Conservation (phyloP, 306 rosid genomes). For the Notholithocarpus densiflorus region DNA sequence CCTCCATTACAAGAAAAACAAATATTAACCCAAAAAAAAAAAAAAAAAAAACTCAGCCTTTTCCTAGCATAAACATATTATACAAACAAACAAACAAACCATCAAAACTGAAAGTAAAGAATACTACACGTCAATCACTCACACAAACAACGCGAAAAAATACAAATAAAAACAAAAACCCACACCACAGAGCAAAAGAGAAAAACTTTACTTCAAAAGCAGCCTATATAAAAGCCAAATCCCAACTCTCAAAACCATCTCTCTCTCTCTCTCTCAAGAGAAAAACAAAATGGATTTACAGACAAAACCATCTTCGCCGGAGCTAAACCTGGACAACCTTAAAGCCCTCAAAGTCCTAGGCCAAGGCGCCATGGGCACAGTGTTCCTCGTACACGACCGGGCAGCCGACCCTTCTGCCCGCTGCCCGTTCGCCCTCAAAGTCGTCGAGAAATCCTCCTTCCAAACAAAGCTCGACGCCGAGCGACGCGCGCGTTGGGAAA, state of each 20-base stretch:
- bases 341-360: slow-evolving; percentile 68
- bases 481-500: slow-evolving; percentile 88
- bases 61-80: too few relatives aligned
- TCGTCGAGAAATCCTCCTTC: slow-evolving; percentile 61
- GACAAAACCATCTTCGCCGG: slow-evolving; percentile 33
- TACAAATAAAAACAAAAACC: background rate
- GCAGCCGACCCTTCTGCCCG: slow-evolving; percentile 20
- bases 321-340: slow-evolving; percentile 55
- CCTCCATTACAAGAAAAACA: too few relatives aligned
- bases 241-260: slow-evolving; percentile 22
- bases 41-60: too few relatives aligned
- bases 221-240: slow-evolving; percentile 39
- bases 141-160: background rate
- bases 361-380: slow-evolving; percentile 96
- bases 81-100: too few relatives aligned
- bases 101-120: too few relatives aligned
- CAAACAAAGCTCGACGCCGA: slow-evolving; percentile 62
- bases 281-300: slow-evolving; percentile 37
- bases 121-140: background rate
- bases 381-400: slow-evolving; percentile 62
- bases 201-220: background rate
- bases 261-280: background rate
- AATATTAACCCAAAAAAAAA: too few relatives aligned
- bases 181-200: background rate
- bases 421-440: slow-evolving; percentile 64